phyloP scores from a whole-genome alignment of 2,329 filamentous ascomycete genomes.

The Pestalotiopsis fici region DNA sequence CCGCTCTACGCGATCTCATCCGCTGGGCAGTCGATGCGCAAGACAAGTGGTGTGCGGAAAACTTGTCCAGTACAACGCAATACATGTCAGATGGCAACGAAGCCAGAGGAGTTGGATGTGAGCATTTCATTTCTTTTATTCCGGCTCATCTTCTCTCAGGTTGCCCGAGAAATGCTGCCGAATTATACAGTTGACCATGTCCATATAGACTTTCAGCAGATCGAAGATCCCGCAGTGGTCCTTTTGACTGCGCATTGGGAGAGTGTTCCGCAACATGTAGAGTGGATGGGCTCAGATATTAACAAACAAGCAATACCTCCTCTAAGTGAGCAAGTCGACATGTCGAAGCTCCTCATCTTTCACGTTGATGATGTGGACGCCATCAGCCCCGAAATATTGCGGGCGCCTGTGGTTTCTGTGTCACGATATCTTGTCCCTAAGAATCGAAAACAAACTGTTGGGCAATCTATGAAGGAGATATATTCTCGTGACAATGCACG shows the following conservation, averaged over 20 bases:
- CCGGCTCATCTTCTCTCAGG: no score
- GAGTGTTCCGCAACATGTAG: conserved; percentile 38
- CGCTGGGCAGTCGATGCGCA: conserved; percentile 34
- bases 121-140: not conserved
- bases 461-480: not conserved
- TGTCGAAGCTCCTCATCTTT: conserved; percentile 37
- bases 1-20: conserved; percentile 32
- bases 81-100: conserved; percentile 36
- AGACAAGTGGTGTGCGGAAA: conserved; percentile 38
- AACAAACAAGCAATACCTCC: conserved; percentile 37
- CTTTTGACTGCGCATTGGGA: conserved; percentile 48
- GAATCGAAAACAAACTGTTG: conserved; percentile 4
- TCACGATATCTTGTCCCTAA: conserved; percentile 16
- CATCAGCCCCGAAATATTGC: conserved; percentile 17
- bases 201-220: conserved; percentile 29
- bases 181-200: not conserved
- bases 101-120: conserved; percentile 28
- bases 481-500: not conserved
- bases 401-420: conserved; percentile 38
- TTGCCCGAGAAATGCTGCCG: no score
- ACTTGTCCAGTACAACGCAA: conserved; percentile 20
- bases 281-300: conserved; percentile 44
- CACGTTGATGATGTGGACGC: conserved; percentile 38
- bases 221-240: conserved; percentile 36
- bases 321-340: conserved; percentile 33